Percentiles rank a stretch among this genome's conserved stretches.
These are phyloP conservation scores for Coemansia guatemalensis DNA, from an alignment of 192 early-diverging fungal species.

Conservation along the genomic window DNA sequence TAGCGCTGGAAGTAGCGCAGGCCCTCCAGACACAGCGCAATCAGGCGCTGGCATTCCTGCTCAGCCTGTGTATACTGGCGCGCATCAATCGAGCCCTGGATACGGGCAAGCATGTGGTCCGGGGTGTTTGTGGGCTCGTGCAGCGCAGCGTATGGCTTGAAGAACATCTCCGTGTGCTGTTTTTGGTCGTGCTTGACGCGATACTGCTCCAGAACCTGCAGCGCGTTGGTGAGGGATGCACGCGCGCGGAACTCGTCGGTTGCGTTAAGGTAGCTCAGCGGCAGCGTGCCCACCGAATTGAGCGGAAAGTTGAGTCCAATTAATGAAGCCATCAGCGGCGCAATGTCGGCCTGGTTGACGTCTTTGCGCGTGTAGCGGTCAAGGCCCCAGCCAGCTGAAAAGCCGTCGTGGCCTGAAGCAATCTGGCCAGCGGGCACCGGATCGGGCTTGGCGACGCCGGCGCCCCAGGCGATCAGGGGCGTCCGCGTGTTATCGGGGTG, in stretches of 20 bases:
- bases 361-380: conserved; percentile 67
- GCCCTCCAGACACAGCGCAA: conserved; percentile 73
- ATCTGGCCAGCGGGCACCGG: conserved; percentile 35
- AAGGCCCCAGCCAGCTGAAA: conserved; percentile 73
- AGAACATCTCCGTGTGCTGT: conserved; percentile 72
- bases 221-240: conserved; percentile 77
- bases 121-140: conserved; percentile 56
- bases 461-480: conserved; percentile 93
- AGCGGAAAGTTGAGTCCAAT: conserved; percentile 86
- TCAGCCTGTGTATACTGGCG: conserved; percentile 70
- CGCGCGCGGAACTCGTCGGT: conserved; percentile 72
- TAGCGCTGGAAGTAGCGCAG: conserved; percentile 95
- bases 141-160: conserved; percentile 73
- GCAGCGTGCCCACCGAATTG: conserved; percentile 92
- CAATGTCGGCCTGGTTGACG: conserved; percentile 93
- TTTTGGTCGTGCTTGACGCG: conserved; percentile 84
- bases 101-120: conserved; percentile 55
- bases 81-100: conserved; percentile 61
- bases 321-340: conserved; percentile 89
- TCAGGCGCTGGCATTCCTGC: conserved; percentile 59
- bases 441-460: conserved; percentile 67
- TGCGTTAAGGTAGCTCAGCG: conserved; percentile 73
- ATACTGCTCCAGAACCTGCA: conserved; percentile 84
- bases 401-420: conserved; percentile 71
- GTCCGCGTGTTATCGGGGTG: conserved; percentile 94